These are phyloP conservation scores for Narthecium ossifragum DNA, from an alignment of 106 monocot genomes.

Conservation along the genomic window DNA sequence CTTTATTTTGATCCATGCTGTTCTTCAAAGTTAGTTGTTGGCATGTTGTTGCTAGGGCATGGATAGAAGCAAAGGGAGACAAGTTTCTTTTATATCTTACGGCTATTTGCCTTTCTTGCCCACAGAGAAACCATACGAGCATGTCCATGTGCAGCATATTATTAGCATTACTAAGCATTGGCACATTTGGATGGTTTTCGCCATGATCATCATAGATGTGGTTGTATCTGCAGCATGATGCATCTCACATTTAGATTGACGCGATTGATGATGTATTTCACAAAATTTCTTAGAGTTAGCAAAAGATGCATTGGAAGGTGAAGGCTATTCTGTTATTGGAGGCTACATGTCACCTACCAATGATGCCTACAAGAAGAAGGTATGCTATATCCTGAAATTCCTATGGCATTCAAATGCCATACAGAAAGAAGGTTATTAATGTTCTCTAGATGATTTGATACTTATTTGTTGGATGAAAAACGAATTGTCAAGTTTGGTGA, in stretches of 20 bases:
- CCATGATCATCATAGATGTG: too few species aligned
- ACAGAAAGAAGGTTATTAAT: too few species aligned
- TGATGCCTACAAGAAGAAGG: constrained; percentile 85
- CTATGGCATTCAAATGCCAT: too few species aligned
- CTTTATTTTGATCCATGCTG: background rate
- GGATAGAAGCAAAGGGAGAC: background rate
- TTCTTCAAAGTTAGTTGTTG: background rate
- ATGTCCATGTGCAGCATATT: background rate
- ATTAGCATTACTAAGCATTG: background rate
- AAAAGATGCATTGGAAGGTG: constrained; percentile 48
- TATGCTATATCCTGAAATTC: too few species aligned
- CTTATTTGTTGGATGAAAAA: too few species aligned
- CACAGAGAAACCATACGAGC: too few species aligned
- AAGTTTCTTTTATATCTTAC: background rate
- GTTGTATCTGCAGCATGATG: too few species aligned
- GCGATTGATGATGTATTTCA: background rate
- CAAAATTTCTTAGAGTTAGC: constrained; percentile 44
- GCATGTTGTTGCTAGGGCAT: background rate
- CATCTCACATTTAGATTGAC: too few species aligned
- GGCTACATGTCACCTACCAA: constrained; percentile 92
- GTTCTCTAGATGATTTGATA: too few species aligned
- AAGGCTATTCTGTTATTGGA: constrained; percentile 56
- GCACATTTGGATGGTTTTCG: too few species aligned
- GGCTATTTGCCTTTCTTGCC: too few species aligned
- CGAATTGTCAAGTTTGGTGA: too few species aligned